Evolutionary conservation across 75 land plant genomes (phyloP).

Genomic region (Adiantum capillusveneris): DNA sequence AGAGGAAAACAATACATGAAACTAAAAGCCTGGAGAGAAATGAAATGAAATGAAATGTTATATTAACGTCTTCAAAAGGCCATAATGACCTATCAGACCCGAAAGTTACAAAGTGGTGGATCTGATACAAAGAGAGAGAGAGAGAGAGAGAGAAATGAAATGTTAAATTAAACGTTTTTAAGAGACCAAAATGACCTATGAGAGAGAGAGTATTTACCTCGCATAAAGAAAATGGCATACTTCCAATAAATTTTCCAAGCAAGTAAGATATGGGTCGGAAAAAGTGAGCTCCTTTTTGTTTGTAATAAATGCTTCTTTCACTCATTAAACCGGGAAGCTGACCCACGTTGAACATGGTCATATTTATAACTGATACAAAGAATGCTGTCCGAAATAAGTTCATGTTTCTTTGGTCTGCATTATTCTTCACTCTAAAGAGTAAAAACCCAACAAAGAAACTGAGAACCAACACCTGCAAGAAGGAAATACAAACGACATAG

Average conservation of each 20-base stretch:
- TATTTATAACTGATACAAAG: slow-evolving; percentile 20
- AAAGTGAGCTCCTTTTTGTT: slow-evolving; percentile 25
- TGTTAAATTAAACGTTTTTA: too few species aligned
- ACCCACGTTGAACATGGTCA: slow-evolving; percentile 24
- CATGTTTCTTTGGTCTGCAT: slow-evolving; percentile 20
- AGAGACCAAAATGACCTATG: too few species aligned
- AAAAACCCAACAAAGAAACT: slow-evolving; percentile 15
- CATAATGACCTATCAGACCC: too few species aligned
- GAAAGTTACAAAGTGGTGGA: too few species aligned
- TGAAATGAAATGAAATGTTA: too few species aligned
- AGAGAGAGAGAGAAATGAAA: too few species aligned
- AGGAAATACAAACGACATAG: not conserved
- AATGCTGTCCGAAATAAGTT: slow-evolving; percentile 11
- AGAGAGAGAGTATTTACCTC: slow-evolving; percentile 12
- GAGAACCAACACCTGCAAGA: slow-evolving; percentile 18
- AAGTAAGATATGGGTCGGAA: slow-evolving; percentile 24
- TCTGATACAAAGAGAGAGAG: too few species aligned
- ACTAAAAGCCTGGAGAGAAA: not conserved
- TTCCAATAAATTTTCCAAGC: slow-evolving; percentile 18
- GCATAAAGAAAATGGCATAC: slow-evolving; percentile 12
- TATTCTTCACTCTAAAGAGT: slow-evolving; percentile 14
- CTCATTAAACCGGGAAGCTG: slow-evolving; percentile 21
- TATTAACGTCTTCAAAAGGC: too few species aligned
- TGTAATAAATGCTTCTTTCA: slow-evolving; percentile 24
- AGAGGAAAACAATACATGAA: not conserved